phyloP scores from a whole-genome alignment of 768 basidiomycete species.

The Collybia nuda region DNA sequence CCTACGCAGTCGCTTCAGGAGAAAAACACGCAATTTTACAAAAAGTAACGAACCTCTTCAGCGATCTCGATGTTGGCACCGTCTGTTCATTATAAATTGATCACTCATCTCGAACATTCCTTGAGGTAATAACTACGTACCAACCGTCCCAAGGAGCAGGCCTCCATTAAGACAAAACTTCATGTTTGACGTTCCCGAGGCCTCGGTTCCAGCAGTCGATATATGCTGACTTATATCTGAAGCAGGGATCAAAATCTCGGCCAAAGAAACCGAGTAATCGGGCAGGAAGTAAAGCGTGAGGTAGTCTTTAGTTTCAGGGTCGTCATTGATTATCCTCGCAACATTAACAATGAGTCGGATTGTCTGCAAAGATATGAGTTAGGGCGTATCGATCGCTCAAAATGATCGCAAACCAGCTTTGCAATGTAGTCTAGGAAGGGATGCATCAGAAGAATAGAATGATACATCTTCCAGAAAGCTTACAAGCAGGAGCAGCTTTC shows the following conservation, averaged over 20 bases:
- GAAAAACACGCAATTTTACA: no score
- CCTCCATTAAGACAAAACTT: slow-evolving; percentile 93
- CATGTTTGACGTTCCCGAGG: slow-evolving; percentile 82
- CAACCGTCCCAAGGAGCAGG: slow-evolving; percentile 81
- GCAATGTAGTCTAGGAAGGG: slow-evolving; percentile 74
- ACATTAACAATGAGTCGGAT: slow-evolving; percentile 95
- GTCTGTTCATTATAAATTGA: slow-evolving; percentile 40
- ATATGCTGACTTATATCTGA: slow-evolving; percentile 96
- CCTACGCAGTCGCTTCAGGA: slow-evolving; percentile 20
- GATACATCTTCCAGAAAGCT: slow-evolving; percentile 20
- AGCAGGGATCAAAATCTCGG: slow-evolving; percentile 86
- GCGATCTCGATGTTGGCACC: slow-evolving; percentile 98
- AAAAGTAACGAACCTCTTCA: slow-evolving; percentile 55
- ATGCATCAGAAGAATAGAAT: background rate
- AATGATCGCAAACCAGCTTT: slow-evolving; percentile 58
- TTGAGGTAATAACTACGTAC: slow-evolving; percentile 28
- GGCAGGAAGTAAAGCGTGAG: slow-evolving; percentile 94
- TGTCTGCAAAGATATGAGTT: slow-evolving; percentile 43
- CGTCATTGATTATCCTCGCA: slow-evolving; percentile 74
- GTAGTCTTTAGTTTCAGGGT: slow-evolving; percentile 85
- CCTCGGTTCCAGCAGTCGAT: slow-evolving; percentile 95
- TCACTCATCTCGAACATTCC: background rate
- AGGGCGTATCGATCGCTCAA: background rate
- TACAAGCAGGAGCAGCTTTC: slow-evolving; percentile 93
- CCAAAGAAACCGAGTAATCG: slow-evolving; percentile 87